A percentile compares a stretch with the other conserved stretches of the same genome.
phyloP scores from a whole-genome alignment of 495 filamentous ascomycete species.

The Rhizodiscina lignyota region DNA sequence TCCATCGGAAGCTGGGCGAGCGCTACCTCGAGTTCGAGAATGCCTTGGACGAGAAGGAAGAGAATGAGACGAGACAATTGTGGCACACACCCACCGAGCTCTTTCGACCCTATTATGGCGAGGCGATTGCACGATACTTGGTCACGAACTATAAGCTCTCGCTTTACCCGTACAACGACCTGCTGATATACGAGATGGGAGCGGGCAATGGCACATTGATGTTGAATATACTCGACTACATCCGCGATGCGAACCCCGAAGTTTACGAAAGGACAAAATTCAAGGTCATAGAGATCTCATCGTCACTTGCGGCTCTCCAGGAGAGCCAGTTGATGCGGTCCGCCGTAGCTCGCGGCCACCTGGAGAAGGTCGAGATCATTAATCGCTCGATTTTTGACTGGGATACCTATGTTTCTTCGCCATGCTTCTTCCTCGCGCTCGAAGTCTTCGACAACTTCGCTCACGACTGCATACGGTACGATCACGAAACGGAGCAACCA shows the following conservation, averaged over 20 bases:
- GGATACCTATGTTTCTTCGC: slow-evolving; percentile 65
- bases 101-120: slow-evolving; percentile 91
- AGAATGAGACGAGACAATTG: slow-evolving; percentile 68
- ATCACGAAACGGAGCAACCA: slow-evolving; percentile 52
- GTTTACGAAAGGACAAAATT: slow-evolving; percentile 91
- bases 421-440: slow-evolving; percentile 96
- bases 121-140: slow-evolving; percentile 87
- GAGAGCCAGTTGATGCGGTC: slow-evolving; percentile 45
- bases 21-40: slow-evolving; percentile 87
- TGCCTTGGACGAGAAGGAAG: slow-evolving; percentile 48
- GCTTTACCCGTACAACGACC: slow-evolving; percentile 86
- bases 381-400: slow-evolving; percentile 93
- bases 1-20: slow-evolving; percentile 54
- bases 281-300: slow-evolving; percentile 88
- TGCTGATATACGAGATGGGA: slow-evolving; percentile 97
- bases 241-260: slow-evolving; percentile 72
- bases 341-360: slow-evolving; percentile 53
- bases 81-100: slow-evolving; percentile 99
- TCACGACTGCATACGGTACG: slow-evolving; percentile 85
- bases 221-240: slow-evolving; percentile 94
- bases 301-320: slow-evolving; percentile 63
- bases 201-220: slow-evolving; percentile 96
- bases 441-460: slow-evolving; percentile 98
- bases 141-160: slow-evolving; percentile 90
- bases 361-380: slow-evolving; percentile 77